Percentiles rank a stretch among this genome's conserved stretches.
Evolutionary conservation across 352 stramenopile genomes (phyloP).

Genomic region (Phytophthora uliginosa): DNA sequence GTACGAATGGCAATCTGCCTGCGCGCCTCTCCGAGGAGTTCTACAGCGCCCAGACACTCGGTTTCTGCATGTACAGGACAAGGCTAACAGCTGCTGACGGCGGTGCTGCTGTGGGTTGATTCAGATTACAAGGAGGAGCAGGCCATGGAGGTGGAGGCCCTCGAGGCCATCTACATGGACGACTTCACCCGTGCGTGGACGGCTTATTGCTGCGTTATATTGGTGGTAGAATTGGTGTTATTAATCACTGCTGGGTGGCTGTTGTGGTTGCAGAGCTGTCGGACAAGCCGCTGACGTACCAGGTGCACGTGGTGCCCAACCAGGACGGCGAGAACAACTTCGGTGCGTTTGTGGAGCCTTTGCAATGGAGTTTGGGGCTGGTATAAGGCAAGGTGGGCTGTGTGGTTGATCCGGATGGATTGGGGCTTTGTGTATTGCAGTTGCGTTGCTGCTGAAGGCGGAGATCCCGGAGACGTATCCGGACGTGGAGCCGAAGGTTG

Average conservation of each 20-base stretch:
- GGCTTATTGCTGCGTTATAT: conserved; percentile 1
- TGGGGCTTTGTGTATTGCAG: conserved; percentile 35
- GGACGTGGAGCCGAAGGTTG: conserved; percentile 73
- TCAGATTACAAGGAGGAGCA: conserved; percentile 91
- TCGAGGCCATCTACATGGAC: conserved; percentile 93
- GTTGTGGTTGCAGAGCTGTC: conserved; percentile 63
- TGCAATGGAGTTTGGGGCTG: not conserved
- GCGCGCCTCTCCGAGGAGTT: not conserved
- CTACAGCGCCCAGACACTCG: not conserved
- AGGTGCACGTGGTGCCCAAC: conserved; percentile 88
- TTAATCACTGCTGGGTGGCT: not conserved
- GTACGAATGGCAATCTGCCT: conserved; percentile 51
- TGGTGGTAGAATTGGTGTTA: conserved; percentile 6
- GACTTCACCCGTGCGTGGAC: conserved; percentile 83
- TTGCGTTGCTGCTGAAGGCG: conserved; percentile 80
- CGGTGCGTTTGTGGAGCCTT: conserved; percentile 41
- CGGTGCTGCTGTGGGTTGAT: conserved; percentile 4
- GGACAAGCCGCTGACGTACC: conserved; percentile 76
- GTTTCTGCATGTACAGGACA: conserved; percentile 3
- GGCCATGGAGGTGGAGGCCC: conserved; percentile 90
- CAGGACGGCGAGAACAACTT: conserved; percentile 89
- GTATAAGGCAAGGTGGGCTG: not conserved
- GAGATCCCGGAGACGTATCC: conserved; percentile 85
- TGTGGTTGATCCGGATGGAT: not conserved
- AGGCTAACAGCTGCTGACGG: not conserved